Evolutionary conservation across 139 green algal genomes (phyloP).

Genomic region (Chlorella sp.): DNA sequence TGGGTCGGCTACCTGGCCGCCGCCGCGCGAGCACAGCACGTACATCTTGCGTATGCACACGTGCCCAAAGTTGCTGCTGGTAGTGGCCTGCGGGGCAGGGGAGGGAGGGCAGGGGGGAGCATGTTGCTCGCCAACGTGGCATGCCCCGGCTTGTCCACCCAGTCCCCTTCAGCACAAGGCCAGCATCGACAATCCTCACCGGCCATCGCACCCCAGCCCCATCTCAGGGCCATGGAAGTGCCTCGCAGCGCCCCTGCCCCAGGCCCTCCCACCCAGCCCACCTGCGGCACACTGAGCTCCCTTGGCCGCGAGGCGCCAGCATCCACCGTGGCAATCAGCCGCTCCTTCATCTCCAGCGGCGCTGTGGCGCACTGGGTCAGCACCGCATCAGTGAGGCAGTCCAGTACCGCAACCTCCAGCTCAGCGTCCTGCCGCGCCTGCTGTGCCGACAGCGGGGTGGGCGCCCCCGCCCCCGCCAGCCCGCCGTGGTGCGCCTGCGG

Average conservation of each 20-base stretch:
- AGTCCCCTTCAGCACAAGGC: no score
- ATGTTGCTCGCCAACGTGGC: no score
- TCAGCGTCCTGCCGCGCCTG: constrained; percentile 58
- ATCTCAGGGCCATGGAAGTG: no score
- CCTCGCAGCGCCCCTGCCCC: neutral
- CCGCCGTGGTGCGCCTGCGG: neutral
- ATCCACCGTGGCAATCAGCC: constrained; percentile 75
- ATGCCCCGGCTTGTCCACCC: no score
- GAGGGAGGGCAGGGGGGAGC: neutral
- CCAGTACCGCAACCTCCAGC: constrained; percentile 71
- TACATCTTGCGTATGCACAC: constrained; percentile 87
- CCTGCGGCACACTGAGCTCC: constrained; percentile 35
- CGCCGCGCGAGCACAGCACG: constrained; percentile 76
- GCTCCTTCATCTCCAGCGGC: constrained; percentile 50
- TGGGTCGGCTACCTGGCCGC: constrained; percentile 29
- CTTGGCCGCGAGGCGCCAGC: constrained; percentile 36
- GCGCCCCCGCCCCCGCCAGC: neutral
- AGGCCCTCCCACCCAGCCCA: neutral
- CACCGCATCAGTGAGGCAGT: constrained; percentile 78
- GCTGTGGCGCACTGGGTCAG: constrained; percentile 57
- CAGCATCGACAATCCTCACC: no score
- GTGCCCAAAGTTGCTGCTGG: constrained; percentile 69
- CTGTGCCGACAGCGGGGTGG: neutral
- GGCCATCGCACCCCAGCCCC: no score
- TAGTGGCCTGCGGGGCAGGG: constrained; percentile 15